phyloP scores from a whole-genome alignment of 768 basidiomycete genomes.

The Tricholomella constricta region DNA sequence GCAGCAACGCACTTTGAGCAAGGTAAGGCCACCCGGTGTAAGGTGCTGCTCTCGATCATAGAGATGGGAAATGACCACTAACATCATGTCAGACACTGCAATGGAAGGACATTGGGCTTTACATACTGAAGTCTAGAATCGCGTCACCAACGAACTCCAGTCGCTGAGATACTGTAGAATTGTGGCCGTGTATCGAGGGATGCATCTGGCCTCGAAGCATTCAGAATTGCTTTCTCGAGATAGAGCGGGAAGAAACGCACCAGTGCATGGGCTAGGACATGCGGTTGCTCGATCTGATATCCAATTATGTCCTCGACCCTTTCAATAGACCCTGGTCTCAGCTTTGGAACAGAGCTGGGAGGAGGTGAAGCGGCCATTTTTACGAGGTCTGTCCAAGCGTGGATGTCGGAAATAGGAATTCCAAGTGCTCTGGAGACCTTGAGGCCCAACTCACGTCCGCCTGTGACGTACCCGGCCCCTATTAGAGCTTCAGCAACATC shows the following conservation, averaged over 20 bases:
- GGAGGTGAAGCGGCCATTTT: constrained; percentile 46
- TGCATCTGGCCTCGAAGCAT: constrained; percentile 56
- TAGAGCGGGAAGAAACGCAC: constrained; percentile 40
- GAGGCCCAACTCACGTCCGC: constrained; percentile 68
- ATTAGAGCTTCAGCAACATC: constrained; percentile 87
- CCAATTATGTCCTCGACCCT: constrained; percentile 68
- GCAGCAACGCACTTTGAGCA: constrained; percentile 60
- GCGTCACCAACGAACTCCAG: constrained; percentile 89
- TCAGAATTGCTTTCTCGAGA: constrained; percentile 16
- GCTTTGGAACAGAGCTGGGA: constrained; percentile 42
- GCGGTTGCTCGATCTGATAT: constrained; percentile 58
- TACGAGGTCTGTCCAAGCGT: constrained; percentile 74
- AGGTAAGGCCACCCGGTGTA: constrained; percentile 74
- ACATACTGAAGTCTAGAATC: constrained; percentile 79
- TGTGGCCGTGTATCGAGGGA: constrained; percentile 55
- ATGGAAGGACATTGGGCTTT: background rate
- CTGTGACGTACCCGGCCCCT: constrained; percentile 77
- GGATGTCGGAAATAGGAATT: constrained; percentile 63
- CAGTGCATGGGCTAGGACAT: constrained; percentile 72
- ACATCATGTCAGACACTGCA: constrained; percentile 9
- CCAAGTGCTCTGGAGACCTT: constrained; percentile 63
- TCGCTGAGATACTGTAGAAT: constrained; percentile 66
- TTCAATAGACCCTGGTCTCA: constrained; percentile 49
- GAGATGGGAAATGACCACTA: constrained; percentile 76
- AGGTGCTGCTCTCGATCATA: constrained; percentile 63